Evolutionary conservation across 2,329 filamentous ascomycete species (phyloP), one percentile per base, ranked within the genome.

Genomic region (Kalmusia sp.): DNA sequence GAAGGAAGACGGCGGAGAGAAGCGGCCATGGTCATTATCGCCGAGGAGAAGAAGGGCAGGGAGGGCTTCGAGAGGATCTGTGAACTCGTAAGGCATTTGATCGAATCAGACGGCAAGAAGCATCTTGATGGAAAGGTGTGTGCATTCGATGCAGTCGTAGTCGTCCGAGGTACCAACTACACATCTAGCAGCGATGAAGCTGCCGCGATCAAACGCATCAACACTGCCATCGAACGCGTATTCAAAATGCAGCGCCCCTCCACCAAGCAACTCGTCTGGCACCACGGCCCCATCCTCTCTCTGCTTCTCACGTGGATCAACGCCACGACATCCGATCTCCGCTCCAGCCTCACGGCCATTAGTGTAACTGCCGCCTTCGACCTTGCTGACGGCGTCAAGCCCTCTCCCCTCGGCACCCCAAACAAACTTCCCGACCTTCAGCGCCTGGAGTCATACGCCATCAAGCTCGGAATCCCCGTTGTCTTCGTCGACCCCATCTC

Each of bases 281-380:
- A 74, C 38, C 68, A 74, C n/a, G 67, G 68, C 5, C 55, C 70
- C 4, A 57, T 66, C 2, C 25, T 74, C 14, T 61, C 59, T 6
- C 66, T 68, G 38, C 53, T 74, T 4, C 52, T 68, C 3, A 39
- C 61, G 21, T 73, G 62, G 56, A 69, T 74, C 53, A 64, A 67
- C 53, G 55, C 47, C 15, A 72, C 71, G 0, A 63, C 57, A 7
- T 39, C 64, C 2, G 34, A 52, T 2, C 39, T 72, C 9, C 69
- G 70, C 21, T 55, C 50, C 6, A 19, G 51, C 1, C 51, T 73
- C 1, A 48, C 46, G 1, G 67, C 59, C 0, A 63, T 72, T 12
- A 71, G 64, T 3, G 49, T 74, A 38, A 62, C 62, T 7, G 59
- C 60, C 3, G 58, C 61, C 2, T 53, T 73, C 4, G 49, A 62